These are phyloP conservation scores for Pseudohalonectria lignicola DNA, from an alignment of 2,329 filamentous ascomycete genomes.

Conservation along the genomic window DNA sequence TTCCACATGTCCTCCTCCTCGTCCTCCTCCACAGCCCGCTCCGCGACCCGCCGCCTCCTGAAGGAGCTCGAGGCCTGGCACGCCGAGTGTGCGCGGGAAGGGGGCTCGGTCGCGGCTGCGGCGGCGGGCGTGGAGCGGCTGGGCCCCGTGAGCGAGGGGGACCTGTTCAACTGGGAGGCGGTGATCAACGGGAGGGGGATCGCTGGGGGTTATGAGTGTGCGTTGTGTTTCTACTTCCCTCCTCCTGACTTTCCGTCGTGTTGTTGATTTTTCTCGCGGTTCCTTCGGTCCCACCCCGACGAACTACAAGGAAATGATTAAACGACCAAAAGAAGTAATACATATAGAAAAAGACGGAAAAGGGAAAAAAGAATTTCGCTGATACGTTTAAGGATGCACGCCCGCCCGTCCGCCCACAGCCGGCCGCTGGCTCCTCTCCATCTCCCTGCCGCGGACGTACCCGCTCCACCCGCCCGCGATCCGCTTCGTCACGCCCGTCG, in stretches of 20 bases:
- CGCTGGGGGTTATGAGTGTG: constrained; percentile 46
- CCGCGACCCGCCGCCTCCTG: constrained; percentile 44
- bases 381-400: too few relatives aligned
- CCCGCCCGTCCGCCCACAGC: too few relatives aligned
- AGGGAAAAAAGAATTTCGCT: too few relatives aligned
- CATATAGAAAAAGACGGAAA: neutral
- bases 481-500: constrained; percentile 70
- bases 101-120: constrained; percentile 30
- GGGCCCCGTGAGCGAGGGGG: constrained; percentile 40
- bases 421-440: constrained; percentile 74
- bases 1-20: constrained; percentile 12
- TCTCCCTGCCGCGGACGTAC: constrained; percentile 67
- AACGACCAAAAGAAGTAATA: too few relatives aligned
- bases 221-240: constrained; percentile 7
- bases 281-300: too few relatives aligned
- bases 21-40: constrained; percentile 19
- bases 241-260: too few relatives aligned
- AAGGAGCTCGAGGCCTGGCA: constrained; percentile 46
- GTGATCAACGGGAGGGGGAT: constrained; percentile 48
- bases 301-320: too few relatives aligned
- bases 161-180: constrained; percentile 46
- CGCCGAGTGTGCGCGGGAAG: too few relatives aligned
- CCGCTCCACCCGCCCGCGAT: constrained; percentile 69
- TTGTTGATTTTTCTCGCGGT: too few relatives aligned
- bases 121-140: constrained; percentile 49